Evolutionary conservation across 305 asterid genomes (phyloP).

Genomic region (Solanum aculeatissimum): DNA sequence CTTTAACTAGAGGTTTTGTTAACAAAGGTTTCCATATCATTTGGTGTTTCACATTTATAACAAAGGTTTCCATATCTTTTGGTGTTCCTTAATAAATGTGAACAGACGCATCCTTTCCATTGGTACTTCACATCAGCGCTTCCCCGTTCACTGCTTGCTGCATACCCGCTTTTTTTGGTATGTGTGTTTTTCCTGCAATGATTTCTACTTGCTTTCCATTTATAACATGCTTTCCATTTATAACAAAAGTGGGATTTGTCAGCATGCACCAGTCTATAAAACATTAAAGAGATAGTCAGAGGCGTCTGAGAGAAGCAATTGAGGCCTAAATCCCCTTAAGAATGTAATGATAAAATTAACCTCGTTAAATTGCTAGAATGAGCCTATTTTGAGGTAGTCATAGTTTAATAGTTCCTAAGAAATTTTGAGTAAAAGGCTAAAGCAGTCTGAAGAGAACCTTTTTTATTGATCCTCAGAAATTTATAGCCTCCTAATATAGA

Average conservation of each 20-base stretch:
- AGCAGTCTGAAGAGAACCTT: background rate
- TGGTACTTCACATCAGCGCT: constrained; percentile 99
- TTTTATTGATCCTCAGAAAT: background rate
- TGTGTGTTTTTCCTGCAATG: constrained; percentile 13
- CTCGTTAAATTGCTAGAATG: background rate
- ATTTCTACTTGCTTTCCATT: background rate
- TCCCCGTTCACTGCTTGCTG: constrained; percentile 84
- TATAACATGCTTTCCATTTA: background rate
- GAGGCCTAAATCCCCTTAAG: background rate
- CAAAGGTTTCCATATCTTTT: constrained; percentile 4
- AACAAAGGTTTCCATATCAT: background rate
- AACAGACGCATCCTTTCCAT: constrained; percentile 75
- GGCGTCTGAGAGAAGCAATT: background rate
- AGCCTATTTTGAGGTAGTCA: background rate
- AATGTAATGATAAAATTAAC: background rate
- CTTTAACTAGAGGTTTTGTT: background rate
- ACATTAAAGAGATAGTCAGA: background rate
- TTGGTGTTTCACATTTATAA: constrained; percentile 10
- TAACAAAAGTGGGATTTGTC: background rate
- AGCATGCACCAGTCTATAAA: background rate
- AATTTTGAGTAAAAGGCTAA: background rate
- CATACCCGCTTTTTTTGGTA: constrained; percentile 92
- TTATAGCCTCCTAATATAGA: background rate
- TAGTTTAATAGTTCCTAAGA: background rate
- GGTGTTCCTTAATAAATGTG: constrained; percentile 24